A percentile compares a stretch with the other conserved stretches of the same genome.
Conservation (phyloP, 164 flowering plant species). For the Echeveria elegans region DNA sequence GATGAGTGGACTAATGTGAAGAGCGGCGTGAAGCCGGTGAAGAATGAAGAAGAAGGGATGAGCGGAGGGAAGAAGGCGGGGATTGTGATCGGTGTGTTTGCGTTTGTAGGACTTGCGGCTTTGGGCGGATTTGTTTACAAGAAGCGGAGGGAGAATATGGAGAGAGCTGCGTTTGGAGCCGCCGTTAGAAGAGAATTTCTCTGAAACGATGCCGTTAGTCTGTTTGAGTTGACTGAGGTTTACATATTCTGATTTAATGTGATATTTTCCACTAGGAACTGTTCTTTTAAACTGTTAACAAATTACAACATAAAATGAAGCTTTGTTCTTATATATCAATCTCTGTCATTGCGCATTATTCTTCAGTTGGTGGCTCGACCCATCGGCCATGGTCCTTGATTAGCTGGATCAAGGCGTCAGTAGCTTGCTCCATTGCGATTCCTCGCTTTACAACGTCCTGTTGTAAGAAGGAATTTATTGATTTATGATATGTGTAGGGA, state of each 20-base stretch:
- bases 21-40: too few relatives aligned
- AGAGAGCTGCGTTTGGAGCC: background rate
- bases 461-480: background rate
- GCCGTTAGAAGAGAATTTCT: background rate
- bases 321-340: too few relatives aligned
- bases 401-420: conserved; percentile 86
- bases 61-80: conserved; percentile 1
- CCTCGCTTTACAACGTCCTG: conserved; percentile 88
- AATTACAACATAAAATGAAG: too few relatives aligned
- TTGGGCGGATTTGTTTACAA: background rate
- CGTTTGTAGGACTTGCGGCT: background rate
- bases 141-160: background rate
- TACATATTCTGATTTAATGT: background rate
- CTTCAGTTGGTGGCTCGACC: conserved; percentile 87
- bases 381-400: conserved; percentile 95
- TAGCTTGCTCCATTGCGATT: conserved; percentile 77
- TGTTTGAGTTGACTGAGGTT: too few relatives aligned
- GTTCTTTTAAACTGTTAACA: too few relatives aligned
- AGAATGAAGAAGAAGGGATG: background rate
- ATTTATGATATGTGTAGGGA: background rate
- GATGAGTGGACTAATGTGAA: background rate
- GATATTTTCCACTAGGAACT: background rate
- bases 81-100: background rate
- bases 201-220: background rate
- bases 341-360: conserved; percentile 17